Evolutionary conservation across 805 yeast species (phyloP), one percentile per base, ranked within the genome.

Genomic region (Myxozyma udenii): DNA sequence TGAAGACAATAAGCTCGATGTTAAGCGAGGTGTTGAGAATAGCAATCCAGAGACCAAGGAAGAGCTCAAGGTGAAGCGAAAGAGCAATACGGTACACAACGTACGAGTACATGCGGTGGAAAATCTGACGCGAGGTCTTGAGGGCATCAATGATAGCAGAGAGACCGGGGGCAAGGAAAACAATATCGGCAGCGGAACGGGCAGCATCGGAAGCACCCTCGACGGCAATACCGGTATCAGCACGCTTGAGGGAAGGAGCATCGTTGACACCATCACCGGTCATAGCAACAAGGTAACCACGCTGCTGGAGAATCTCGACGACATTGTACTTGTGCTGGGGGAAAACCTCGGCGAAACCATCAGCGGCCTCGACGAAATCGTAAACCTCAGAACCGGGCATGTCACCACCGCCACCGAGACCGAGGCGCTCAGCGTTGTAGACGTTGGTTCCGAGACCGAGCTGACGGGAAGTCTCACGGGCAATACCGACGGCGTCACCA

Each of bases 401-500:
- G 69, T 77, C 81, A 74, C 79, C 79, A 73, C 79, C 79, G 71
- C 95, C 89, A 71, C 95, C 89, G 68, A 89, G 80, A 80, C 96
- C 96, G 74, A 89, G 82, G 77, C 91, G 84, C 78, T 89, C 96
- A 68, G 96, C 96, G 73, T 89, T 89, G 80, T 87, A 89, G 69
- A 89, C 88, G 85, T 87, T 87, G 66, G 95, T 85, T 77, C 96
- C 96, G 66, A 89, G 78, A 74, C 96, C 96, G 73, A 89, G 82
- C 81, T 89, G 96, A 77, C 96, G 86, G 77, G 95, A 87, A 72
- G 96, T 89, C 79, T 89, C 96, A 82, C 88, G 86, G 69, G 96
- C 96, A 77, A 89, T 89, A 81, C 96, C 96, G 70, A 89, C 96
- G 74, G 96, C 96, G 78, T 89, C 96, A 83, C 96, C 96, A 77